A percentile compares a stretch with the other conserved stretches of the same genome.
These are phyloP conservation scores for Fusarium poae DNA, from an alignment of 2,329 filamentous ascomycete genomes.

Conservation along the genomic window DNA sequence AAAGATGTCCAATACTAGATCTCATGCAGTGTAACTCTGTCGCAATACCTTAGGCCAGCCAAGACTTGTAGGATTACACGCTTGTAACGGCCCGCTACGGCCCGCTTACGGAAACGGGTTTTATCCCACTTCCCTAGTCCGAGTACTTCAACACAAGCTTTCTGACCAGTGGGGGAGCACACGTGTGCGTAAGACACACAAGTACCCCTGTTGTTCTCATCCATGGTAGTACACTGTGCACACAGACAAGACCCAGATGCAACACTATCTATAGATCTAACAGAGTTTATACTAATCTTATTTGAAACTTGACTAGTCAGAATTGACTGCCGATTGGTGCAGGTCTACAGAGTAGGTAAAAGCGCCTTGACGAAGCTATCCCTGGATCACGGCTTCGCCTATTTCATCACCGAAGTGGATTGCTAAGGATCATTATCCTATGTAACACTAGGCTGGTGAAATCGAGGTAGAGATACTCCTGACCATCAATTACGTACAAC, in stretches of 20 bases:
- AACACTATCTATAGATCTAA: background rate
- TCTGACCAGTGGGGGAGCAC: background rate
- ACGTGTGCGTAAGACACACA: background rate
- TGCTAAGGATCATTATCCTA: background rate
- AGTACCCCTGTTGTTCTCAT: background rate
- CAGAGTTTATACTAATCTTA: background rate
- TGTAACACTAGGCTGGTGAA: background rate
- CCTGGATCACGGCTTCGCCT: background rate
- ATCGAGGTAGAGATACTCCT: background rate
- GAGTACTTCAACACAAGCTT: background rate
- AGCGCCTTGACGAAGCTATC: background rate
- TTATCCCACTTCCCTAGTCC: background rate
- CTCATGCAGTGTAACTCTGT: background rate
- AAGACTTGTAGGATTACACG: background rate
- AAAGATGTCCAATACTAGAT: background rate
- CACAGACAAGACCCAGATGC: background rate
- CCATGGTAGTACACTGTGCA: background rate
- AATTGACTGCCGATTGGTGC: background rate
- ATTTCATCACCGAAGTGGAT: background rate
- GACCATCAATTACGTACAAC: background rate
- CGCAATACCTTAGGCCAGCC: background rate
- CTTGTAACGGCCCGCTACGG: slow-evolving; percentile 3
- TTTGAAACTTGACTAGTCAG: background rate
- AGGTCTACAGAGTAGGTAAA: too few species aligned
- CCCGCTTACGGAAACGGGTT: slow-evolving; percentile 1